Percentiles rank a stretch among this genome's conserved stretches.
These are phyloP conservation scores for Neckera pumila DNA, from an alignment of 225 moss, liverwort and hornwort species.

Conservation along the genomic window DNA sequence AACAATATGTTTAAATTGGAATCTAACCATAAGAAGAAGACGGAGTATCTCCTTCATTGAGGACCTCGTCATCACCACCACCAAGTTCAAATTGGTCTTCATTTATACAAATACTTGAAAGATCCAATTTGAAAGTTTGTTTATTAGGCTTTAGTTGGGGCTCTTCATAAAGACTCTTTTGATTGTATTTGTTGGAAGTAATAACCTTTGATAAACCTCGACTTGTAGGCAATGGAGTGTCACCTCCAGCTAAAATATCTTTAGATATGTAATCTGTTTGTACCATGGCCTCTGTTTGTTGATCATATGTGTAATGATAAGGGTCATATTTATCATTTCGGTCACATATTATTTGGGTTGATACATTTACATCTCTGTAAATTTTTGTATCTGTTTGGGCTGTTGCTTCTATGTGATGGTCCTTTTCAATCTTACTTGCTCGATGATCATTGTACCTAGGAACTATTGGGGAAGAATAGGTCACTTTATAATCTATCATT, in stretches of 20 bases:
- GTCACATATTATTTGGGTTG: background rate
- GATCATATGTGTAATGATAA: background rate
- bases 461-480: background rate
- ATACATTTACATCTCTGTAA: background rate
- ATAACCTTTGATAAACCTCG: background rate
- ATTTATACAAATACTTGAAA: background rate
- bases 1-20: background rate
- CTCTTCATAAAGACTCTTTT: background rate
- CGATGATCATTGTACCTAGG: background rate
- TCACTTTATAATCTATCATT: background rate
- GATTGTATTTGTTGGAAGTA: background rate
- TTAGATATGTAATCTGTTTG: slow-evolving; percentile 2
- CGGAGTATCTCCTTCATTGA: slow-evolving; percentile 35
- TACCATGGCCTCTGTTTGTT: background rate
- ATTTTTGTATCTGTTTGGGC: background rate
- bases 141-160: background rate
- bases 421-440: background rate
- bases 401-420: background rate
- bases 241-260: background rate
- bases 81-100: slow-evolving; percentile 19
- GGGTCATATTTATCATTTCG: background rate
- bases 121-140: slow-evolving; percentile 26
- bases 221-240: slow-evolving; percentile 7
- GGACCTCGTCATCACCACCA: slow-evolving; percentile 37
- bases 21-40: slow-evolving; percentile 13